Evolutionary conservation across 768 basidiomycete genomes (phyloP).

Genomic region (Mycena vitilis): DNA sequence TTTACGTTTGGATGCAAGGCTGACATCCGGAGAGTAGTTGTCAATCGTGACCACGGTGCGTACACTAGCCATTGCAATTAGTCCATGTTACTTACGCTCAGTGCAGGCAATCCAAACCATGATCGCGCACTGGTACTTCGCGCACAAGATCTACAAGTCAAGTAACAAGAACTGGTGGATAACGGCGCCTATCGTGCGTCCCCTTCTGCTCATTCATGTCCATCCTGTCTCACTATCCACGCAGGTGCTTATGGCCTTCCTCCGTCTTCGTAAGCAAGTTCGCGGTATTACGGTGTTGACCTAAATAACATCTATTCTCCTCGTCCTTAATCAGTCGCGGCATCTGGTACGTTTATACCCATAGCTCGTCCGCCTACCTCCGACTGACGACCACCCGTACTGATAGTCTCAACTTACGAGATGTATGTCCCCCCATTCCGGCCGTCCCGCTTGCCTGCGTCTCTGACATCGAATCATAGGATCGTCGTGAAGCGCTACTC

Average conservation of each 20-base stretch:
- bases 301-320: not conserved
- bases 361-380: not conserved
- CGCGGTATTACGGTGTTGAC: not conserved
- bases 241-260: slow-evolving; percentile 27
- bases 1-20: too few species aligned
- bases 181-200: slow-evolving; percentile 30
- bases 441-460: not conserved
- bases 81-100: not conserved
- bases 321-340: slow-evolving; percentile 8
- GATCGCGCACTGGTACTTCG: slow-evolving; percentile 37
- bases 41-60: slow-evolving; percentile 17
- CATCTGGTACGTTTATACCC: slow-evolving; percentile 16
- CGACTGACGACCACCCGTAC: not conserved
- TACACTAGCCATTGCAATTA: too few species aligned
- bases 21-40: too few species aligned
- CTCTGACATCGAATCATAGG: slow-evolving; percentile 5
- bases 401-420: slow-evolving; percentile 21
- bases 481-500: slow-evolving; percentile 8
- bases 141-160: slow-evolving; percentile 36
- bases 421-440: slow-evolving; percentile 14
- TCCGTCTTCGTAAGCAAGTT: slow-evolving; percentile 20
- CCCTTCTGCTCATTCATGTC: not conserved
- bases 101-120: slow-evolving; percentile 34
- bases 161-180: slow-evolving; percentile 36
- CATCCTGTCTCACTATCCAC: not conserved